Percentiles rank a stretch among this genome's conserved stretches.
These are phyloP conservation scores for bread wheat (Triticum aestivum) DNA, from an alignment of 176 grass and related monocot genomes.

Conservation along the genomic window DNA sequence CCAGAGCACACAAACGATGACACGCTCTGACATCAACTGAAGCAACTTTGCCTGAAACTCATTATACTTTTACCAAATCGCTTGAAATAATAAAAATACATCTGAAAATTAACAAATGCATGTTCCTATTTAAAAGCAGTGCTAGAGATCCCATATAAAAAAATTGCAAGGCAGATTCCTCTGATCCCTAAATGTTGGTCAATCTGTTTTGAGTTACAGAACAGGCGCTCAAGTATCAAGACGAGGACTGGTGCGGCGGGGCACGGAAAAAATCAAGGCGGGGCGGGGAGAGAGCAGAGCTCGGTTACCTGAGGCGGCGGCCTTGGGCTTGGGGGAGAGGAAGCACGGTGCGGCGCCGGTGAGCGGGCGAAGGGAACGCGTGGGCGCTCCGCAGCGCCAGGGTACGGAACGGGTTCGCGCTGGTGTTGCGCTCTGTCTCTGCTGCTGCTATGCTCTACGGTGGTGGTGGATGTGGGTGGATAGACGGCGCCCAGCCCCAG, in stretches of 20 bases:
- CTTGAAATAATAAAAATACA: not conserved
- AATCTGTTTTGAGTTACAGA: not conserved
- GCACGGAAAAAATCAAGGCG: not conserved
- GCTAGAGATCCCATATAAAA: not conserved
- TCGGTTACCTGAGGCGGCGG: slow-evolving; percentile 3
- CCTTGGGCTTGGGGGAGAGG: not conserved
- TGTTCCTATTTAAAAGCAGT: no score
- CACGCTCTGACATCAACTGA: not conserved
- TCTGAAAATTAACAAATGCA: not conserved
- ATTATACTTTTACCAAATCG: not conserved
- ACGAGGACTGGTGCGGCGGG: not conserved
- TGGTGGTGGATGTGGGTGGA: not conserved
- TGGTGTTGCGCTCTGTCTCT: not conserved
- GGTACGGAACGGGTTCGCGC: not conserved
- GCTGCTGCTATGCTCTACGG: not conserved
- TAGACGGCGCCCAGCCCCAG: not conserved
- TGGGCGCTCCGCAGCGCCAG: not conserved
- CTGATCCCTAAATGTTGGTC: not conserved
- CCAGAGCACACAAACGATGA: not conserved
- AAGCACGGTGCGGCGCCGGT: not conserved
- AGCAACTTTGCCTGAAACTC: not conserved
- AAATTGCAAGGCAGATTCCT: not conserved
- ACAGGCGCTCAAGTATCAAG: not conserved
- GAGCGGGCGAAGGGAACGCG: not conserved
- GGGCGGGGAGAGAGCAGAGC: not conserved